Evolutionary conservation across 2,329 filamentous ascomycete species (phyloP).

Genomic region (Leptosphaerulina australis): DNA sequence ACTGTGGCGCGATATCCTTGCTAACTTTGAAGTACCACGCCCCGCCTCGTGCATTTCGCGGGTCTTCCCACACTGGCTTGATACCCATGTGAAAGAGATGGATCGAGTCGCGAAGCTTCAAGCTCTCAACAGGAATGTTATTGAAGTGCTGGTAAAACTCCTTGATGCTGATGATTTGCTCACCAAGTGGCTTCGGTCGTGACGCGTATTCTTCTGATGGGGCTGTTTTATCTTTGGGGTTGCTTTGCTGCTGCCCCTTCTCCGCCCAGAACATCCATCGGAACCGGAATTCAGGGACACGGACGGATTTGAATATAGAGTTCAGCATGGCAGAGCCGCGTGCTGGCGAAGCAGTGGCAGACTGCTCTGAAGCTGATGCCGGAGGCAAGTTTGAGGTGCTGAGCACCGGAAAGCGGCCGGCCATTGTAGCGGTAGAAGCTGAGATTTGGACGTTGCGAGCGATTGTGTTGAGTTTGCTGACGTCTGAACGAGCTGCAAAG

Average conservation of each 20-base stretch:
- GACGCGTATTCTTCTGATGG: conserved; percentile 50
- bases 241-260: conserved; percentile 41
- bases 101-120: conserved; percentile 69
- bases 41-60: conserved; percentile 82
- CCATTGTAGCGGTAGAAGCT: conserved; percentile 29
- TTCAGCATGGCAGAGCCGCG: conserved; percentile 76
- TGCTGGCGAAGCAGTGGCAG: conserved; percentile 70
- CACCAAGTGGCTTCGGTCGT: conserved; percentile 53
- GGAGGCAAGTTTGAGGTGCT: conserved; percentile 59
- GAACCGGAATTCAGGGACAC: conserved; percentile 58
- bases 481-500: conserved; percentile 21
- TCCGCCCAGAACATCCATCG: conserved; percentile 61
- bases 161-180: conserved; percentile 54
- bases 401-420: conserved; percentile 43
- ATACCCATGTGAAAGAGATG: conserved; percentile 84
- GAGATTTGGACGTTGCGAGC: conserved; percentile 18
- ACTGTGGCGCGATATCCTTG: conserved; percentile 72
- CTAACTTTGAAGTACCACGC: conserved; percentile 92
- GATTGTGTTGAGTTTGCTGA: conserved; percentile 18
- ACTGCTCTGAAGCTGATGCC: conserved; percentile 64
- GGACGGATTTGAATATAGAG: conserved; percentile 53
- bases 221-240: conserved; percentile 31
- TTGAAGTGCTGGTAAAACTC: conserved; percentile 61
- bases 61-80: conserved; percentile 84
- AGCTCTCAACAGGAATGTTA: conserved; percentile 77